Percentiles rank a stretch among this genome's conserved stretches.
phyloP scores from a whole-genome alignment of 2,329 filamentous ascomycete genomes.

The Colletotrichum tabaci region DNA sequence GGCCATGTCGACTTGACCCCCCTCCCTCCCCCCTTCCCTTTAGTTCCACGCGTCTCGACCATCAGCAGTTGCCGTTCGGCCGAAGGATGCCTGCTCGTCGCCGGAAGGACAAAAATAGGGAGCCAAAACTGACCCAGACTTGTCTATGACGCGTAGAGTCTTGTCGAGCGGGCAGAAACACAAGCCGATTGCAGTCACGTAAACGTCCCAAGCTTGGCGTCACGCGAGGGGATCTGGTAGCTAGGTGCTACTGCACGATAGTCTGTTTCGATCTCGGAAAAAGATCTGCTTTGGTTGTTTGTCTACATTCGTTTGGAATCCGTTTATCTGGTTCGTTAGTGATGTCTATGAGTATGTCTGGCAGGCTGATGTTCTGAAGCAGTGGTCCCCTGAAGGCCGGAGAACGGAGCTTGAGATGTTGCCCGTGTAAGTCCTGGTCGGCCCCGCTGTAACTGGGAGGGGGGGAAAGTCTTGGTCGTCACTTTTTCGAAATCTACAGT shows the following conservation, averaged over 20 bases:
- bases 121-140: too few relatives aligned
- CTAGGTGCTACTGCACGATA: too few relatives aligned
- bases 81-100: background rate
- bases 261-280: background rate
- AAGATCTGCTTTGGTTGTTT: background rate
- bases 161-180: background rate
- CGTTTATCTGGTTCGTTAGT: too few relatives aligned
- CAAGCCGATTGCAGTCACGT: background rate
- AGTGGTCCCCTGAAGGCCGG: too few relatives aligned
- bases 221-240: too few relatives aligned
- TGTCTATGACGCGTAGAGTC: background rate
- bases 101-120: background rate
- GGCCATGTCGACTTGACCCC: background rate
- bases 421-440: background rate
- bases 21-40: background rate
- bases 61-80: background rate
- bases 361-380: too few relatives aligned
- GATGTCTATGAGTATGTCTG: background rate
- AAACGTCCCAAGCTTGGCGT: background rate
- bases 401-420: background rate
- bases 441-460: background rate
- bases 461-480: background rate
- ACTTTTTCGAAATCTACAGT: too few relatives aligned
- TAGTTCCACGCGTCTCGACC: background rate
- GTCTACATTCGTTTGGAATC: too few relatives aligned